Evolutionary conservation across 2,329 filamentous ascomycete species (phyloP), one percentile per base, ranked within the genome.

Genomic region (Ramularia collo-cygni): DNA sequence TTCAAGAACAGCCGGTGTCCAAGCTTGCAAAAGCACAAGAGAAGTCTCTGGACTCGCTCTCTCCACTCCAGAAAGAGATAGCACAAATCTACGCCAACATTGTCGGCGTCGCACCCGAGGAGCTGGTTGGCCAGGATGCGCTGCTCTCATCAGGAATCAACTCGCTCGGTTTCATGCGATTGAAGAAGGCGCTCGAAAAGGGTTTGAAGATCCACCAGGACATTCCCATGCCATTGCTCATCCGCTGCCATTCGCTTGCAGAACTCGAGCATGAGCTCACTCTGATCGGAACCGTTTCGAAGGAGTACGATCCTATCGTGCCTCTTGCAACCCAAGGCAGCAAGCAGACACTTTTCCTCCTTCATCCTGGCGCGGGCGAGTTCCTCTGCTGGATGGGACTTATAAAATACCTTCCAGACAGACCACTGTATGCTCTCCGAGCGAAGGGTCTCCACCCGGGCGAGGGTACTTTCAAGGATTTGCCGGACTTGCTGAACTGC

Each of bases 391-490:
- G 65, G 46, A 40, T 67, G 9, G 53, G 52, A 13, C 50, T 67
- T 2, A 57, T 63, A 8, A 44, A 60, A 27, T 56, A 69, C 38
- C 32, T 75, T 17, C 40, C 48, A 17, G 60, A 60, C 51, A 57
- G 73, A 6, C 67, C 70, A 1, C 44, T 77, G 14, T 69, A 71
- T 48, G 70, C 68, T 1, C 48, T 74, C 2, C 63, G 69, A 1
- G 64, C 71, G 0, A 56, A 59, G 3, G 69, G 69, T 0, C 67
- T 73, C 37, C 59, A 71, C 31, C 26, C 48, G 1, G 60, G 57
- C 12, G 62, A 51, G 0, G 68, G 74, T 32, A 54, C 57, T 0
- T 59, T 71, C 3, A 41, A 46, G 1, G 63, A 54, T 0, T 57
- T 75, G 13, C 37, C 48, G 0, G 69, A 76, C 31, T 52, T 59